phyloP scores from a whole-genome alignment of 2,329 filamentous ascomycete species.

The Hypoxylon sp. region DNA sequence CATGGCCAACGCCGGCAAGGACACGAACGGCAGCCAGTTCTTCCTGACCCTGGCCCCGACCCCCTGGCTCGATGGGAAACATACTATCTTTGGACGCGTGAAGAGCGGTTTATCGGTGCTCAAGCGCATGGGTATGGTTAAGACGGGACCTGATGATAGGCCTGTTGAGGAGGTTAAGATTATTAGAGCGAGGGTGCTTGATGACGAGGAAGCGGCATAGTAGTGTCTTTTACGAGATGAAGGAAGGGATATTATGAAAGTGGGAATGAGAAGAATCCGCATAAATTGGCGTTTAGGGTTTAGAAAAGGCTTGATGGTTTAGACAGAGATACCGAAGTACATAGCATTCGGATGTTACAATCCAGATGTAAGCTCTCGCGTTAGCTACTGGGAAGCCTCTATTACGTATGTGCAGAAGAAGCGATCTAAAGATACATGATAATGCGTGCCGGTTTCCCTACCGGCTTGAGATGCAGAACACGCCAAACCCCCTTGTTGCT shows the following conservation, averaged over 20 bases:
- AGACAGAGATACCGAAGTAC: slow-evolving; percentile 37
- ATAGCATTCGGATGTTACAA: slow-evolving; percentile 26
- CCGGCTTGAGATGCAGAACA: slow-evolving; percentile 46
- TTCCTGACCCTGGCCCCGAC: slow-evolving; percentile 95
- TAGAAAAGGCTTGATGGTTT: slow-evolving; percentile 20
- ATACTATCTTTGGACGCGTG: slow-evolving; percentile 95
- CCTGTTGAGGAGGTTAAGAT: slow-evolving; percentile 89
- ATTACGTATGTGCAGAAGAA: slow-evolving; percentile 48
- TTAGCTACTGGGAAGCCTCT: slow-evolving; percentile 15
- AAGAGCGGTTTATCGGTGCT: slow-evolving; percentile 87
- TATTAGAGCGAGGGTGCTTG: slow-evolving; percentile 77
- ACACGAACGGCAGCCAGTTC: slow-evolving; percentile 96
- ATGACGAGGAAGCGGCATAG: slow-evolving; percentile 60
- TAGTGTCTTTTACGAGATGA: background rate
- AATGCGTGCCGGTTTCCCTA: slow-evolving; percentile 42
- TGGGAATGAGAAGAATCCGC: slow-evolving; percentile 18
- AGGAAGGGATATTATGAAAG: too few relatives aligned
- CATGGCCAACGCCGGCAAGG: slow-evolving; percentile 95
- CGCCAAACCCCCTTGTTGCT: slow-evolving; percentile 39
- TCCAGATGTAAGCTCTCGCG: slow-evolving; percentile 30
- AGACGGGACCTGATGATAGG: slow-evolving; percentile 84
- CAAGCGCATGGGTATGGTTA: slow-evolving; percentile 88
- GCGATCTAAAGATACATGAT: slow-evolving; percentile 46
- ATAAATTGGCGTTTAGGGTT: slow-evolving; percentile 45
- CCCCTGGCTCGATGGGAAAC: slow-evolving; percentile 96